Conservation (phyloP, 2,329 filamentous ascomycete genomes). For the Sclerotinia glacialis region DNA sequence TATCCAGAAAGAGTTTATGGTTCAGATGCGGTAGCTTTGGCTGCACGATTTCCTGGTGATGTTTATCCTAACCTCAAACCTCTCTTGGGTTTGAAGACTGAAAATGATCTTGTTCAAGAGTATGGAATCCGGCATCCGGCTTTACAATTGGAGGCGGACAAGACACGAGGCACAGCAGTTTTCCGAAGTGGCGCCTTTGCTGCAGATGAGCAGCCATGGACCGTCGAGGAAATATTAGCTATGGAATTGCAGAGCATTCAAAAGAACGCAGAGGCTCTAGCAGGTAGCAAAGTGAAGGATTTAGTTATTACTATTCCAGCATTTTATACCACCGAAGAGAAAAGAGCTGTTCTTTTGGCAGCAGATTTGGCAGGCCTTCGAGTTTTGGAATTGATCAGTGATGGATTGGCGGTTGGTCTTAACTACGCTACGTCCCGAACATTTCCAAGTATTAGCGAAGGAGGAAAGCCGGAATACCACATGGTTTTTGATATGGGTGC, state of each 20-base stretch:
- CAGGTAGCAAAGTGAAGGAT: constrained; percentile 73
- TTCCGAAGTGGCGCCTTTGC: constrained; percentile 73
- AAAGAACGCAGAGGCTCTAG: constrained; percentile 80
- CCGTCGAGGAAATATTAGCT: constrained; percentile 88
- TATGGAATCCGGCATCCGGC: constrained; percentile 78
- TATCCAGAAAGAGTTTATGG: constrained; percentile 92
- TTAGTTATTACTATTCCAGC: constrained; percentile 85
- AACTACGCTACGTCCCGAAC: constrained; percentile 92
- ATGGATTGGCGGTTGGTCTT: constrained; percentile 86
- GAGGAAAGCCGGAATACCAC: constrained; percentile 84
- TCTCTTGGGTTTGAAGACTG: constrained; percentile 71
- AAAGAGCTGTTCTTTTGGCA: constrained; percentile 77
- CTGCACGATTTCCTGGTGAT: constrained; percentile 84
- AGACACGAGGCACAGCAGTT: constrained; percentile 66
- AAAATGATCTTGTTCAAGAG: constrained; percentile 59
- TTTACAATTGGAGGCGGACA: constrained; percentile 62
- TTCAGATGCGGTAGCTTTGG: constrained; percentile 82
- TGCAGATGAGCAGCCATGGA: constrained; percentile 62
- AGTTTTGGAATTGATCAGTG: constrained; percentile 79
- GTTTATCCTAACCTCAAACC: constrained; percentile 93
- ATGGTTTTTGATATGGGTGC: constrained; percentile 98
- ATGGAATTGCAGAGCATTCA: constrained; percentile 95
- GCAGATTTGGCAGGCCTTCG: constrained; percentile 85
- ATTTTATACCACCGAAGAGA: constrained; percentile 89
- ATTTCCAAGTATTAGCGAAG: constrained; percentile 80